A percentile compares a stretch with the other conserved stretches of the same genome.
Conservation (phyloP, 2,329 filamentous ascomycete genomes). For the Periconia sp. region DNA sequence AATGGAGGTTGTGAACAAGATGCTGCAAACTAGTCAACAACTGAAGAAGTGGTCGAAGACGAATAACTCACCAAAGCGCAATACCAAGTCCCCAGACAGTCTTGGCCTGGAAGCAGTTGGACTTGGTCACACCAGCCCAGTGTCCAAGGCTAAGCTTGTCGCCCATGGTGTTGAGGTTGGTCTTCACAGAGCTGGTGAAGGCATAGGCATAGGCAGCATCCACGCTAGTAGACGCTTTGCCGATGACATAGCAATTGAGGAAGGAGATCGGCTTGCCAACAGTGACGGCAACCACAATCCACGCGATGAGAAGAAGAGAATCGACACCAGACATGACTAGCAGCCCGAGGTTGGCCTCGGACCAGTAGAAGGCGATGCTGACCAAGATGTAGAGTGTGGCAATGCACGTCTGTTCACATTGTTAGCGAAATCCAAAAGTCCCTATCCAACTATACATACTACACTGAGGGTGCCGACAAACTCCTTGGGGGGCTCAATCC, state of each 20-base stretch:
- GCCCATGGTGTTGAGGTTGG: slow-evolving; percentile 59
- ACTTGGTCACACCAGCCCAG: slow-evolving; percentile 66
- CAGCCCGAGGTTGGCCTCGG: slow-evolving; percentile 76
- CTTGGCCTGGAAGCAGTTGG: slow-evolving; percentile 84
- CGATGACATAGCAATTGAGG: slow-evolving; percentile 70
- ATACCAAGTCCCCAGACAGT: slow-evolving; percentile 86
- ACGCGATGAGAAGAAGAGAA: slow-evolving; percentile 72
- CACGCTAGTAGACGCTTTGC: slow-evolving; percentile 51
- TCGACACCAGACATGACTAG: slow-evolving; percentile 75
- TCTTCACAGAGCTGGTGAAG: slow-evolving; percentile 60
- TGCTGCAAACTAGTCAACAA: slow-evolving; percentile 34
- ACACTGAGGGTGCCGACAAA: slow-evolving; percentile 80
- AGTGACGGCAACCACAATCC: slow-evolving; percentile 77
- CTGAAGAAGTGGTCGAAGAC: too few species aligned
- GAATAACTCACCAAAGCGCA: slow-evolving; percentile 66
- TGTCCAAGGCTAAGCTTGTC: slow-evolving; percentile 56
- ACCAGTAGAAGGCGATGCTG: slow-evolving; percentile 80
- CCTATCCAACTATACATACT: slow-evolving; percentile 60
- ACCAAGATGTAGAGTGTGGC: slow-evolving; percentile 75
- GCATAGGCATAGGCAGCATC: slow-evolving; percentile 57
- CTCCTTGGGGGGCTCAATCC: slow-evolving; percentile 71
- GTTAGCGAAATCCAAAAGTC: slow-evolving; percentile 23
- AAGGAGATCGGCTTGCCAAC: slow-evolving; percentile 82
- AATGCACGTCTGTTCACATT: slow-evolving; percentile 70
- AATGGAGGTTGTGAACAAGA: slow-evolving; percentile 54